Percentiles rank a stretch among this genome's conserved stretches.
Conservation (phyloP, 2,329 filamentous ascomycete species). For the Cladosporium halotolerans region DNA sequence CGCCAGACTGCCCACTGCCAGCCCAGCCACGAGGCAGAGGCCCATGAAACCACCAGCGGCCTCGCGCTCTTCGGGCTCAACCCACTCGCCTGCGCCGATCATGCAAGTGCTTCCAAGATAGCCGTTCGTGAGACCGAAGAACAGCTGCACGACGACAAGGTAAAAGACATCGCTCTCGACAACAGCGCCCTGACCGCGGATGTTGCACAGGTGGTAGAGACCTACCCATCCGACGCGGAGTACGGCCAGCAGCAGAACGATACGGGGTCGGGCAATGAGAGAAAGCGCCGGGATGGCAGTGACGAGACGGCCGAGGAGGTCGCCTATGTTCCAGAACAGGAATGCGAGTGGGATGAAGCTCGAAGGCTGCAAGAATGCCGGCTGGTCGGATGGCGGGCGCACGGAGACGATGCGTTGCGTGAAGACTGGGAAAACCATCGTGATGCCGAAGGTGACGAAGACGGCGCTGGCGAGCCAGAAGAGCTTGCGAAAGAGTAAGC, state of each 20-base stretch:
- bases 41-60: constrained; percentile 93
- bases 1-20: constrained; percentile 78
- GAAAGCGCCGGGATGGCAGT: constrained; percentile 53
- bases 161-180: constrained; percentile 84
- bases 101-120: constrained; percentile 83
- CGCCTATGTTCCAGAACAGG: constrained; percentile 88
- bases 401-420: constrained; percentile 51
- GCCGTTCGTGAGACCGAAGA: constrained; percentile 80
- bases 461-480: constrained; percentile 71
- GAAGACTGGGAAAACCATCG: constrained; percentile 95
- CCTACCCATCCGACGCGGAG: constrained; percentile 67
- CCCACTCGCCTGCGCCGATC: constrained; percentile 81
- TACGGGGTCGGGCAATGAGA: constrained; percentile 56
- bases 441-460: constrained; percentile 72
- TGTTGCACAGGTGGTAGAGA: constrained; percentile 84
- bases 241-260: constrained; percentile 63
- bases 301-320: constrained; percentile 68
- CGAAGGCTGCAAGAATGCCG: constrained; percentile 60
- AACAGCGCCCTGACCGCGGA: constrained; percentile 66
- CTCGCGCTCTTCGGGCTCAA: constrained; percentile 75
- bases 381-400: constrained; percentile 37
- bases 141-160: constrained; percentile 70
- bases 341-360: constrained; percentile 88
- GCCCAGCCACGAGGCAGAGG: constrained; percentile 74
- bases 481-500: constrained; percentile 67